Percentiles rank a stretch among this genome's conserved stretches.
phyloP scores from a whole-genome alignment of 23 red algal genomes.

The Cyanidioschyzon merolae region DNA sequence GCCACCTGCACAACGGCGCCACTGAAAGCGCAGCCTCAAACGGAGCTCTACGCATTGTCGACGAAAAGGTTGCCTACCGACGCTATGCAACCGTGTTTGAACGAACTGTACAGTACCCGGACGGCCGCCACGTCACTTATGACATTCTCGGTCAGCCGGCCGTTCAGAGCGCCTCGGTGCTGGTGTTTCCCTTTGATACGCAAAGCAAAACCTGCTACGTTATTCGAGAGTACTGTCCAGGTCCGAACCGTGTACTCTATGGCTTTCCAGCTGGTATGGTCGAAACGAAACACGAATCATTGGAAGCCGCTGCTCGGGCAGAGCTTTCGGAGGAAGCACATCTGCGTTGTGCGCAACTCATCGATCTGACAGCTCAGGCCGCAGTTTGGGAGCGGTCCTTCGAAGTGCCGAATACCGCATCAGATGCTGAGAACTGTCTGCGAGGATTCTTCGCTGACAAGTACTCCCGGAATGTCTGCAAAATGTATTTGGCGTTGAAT shows the following conservation, averaged over 20 bases:
- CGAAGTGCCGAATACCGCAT: too few relatives aligned
- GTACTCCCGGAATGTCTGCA: slow-evolving; percentile 24
- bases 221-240: slow-evolving; percentile 69
- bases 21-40: not conserved
- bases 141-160: slow-evolving; percentile 45
- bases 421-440: not conserved
- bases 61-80: slow-evolving; percentile 11
- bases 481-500: slow-evolving; percentile 60
- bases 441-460: slow-evolving; percentile 25
- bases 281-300: slow-evolving; percentile 34
- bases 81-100: slow-evolving; percentile 46
- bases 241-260: slow-evolving; percentile 26
- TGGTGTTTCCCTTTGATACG: slow-evolving; percentile 58
- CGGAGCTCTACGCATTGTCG: not conserved
- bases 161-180: slow-evolving; percentile 25
- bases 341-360: slow-evolving; percentile 24
- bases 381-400: not conserved
- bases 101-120: slow-evolving; percentile 50
- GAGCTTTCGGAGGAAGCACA: slow-evolving; percentile 73
- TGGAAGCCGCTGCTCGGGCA: slow-evolving; percentile 33
- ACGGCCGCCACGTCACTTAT: slow-evolving; percentile 35
- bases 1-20: too few relatives aligned
- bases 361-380: not conserved
- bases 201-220: slow-evolving; percentile 13
- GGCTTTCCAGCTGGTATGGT: slow-evolving; percentile 61